Evolutionary conservation across 2,329 filamentous ascomycete species (phyloP), one percentile per base, ranked within the genome.

Genomic region (Arthrobotrys musiformis): DNA sequence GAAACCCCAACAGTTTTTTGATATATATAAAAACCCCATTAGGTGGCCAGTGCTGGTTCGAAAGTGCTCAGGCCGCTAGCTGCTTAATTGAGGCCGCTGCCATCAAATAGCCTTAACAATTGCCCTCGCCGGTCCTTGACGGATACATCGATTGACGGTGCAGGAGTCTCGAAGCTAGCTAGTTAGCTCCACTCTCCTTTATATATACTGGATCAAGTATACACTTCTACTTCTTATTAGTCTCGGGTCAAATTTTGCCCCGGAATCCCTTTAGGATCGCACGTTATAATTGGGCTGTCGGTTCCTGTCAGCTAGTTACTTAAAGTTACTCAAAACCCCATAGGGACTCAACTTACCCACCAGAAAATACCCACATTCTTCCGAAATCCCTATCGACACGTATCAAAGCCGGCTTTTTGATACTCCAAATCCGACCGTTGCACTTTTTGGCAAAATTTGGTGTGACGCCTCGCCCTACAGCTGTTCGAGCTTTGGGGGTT

Each of bases 121-220:
- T 24, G 54, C 52, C 54, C 54, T 61, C 48, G 35, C 72, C 72
- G 72, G 44, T 19, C 26, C 28, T 58, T 22, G 37, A 33, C 72
- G 72, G 72, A 76, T 42, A 54, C 42, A 69, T 67, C 26, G 37
- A 68, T 56, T 56, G 63, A 56, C 46, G n/a, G 30, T 68, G 63
- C 63, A 63, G 56, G 33, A 56, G 56, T 61, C 54, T 54, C 37
- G 60, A 35, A 48, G 17, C 11, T 17, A 17, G 11, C n/a, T n/a
- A 19, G n/a, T 17, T 42, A 42, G 37, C 13, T 73, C 69, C 50
- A 48, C 60, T 48, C 60, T 60, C 69, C 69, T 73, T 60, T 48
- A 37, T 42, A 42, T 50, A 28, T 9, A 44, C 19, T n/a, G n/a
- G n/a, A n/a, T n/a, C n/a, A n/a, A n/a, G n/a, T n/a, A n/a, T n/a